Evolutionary conservation across 192 early-diverging fungal genomes (phyloP).

Genomic region (Radiomyces spectabilis): DNA sequence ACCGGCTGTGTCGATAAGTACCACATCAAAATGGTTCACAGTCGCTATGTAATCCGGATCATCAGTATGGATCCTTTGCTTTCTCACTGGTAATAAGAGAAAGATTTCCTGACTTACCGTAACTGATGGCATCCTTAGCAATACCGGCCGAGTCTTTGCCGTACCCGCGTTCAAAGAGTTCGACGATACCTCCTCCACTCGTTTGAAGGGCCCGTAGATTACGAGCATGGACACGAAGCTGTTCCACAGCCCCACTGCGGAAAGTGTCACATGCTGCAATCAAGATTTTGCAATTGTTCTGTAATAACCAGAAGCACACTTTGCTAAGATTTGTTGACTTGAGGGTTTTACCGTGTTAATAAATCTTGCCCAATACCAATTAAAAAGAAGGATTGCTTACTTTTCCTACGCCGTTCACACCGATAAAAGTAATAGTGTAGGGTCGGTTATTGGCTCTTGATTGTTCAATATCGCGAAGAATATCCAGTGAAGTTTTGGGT

Average conservation of each 20-base stretch:
- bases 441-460: conserved; percentile 62
- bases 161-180: conserved; percentile 92
- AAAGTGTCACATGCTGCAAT: conserved; percentile 98
- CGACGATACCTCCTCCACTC: conserved; percentile 53
- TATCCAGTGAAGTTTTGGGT: conserved; percentile 81
- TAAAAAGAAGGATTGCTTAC: conserved; percentile 10
- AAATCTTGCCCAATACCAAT: background rate
- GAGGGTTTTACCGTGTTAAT: background rate
- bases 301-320: conserved; percentile 90
- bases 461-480: conserved; percentile 82
- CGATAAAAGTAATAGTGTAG: conserved; percentile 88
- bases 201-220: conserved; percentile 74
- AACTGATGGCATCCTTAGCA: conserved; percentile 87
- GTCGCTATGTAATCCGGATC: conserved; percentile 40
- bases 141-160: conserved; percentile 95
- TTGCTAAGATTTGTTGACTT: conserved; percentile 94
- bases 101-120: conserved; percentile 36
- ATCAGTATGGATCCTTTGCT: no score
- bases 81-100: background rate
- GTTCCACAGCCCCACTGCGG: conserved; percentile 92
- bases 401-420: conserved; percentile 87
- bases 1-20: conserved; percentile 93
- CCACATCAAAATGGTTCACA: conserved; percentile 74
- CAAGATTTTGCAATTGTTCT: conserved; percentile 81
- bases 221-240: conserved; percentile 82